These are phyloP conservation scores for Dispira simplex DNA, from an alignment of 192 early-diverging fungal genomes.

Conservation along the genomic window DNA sequence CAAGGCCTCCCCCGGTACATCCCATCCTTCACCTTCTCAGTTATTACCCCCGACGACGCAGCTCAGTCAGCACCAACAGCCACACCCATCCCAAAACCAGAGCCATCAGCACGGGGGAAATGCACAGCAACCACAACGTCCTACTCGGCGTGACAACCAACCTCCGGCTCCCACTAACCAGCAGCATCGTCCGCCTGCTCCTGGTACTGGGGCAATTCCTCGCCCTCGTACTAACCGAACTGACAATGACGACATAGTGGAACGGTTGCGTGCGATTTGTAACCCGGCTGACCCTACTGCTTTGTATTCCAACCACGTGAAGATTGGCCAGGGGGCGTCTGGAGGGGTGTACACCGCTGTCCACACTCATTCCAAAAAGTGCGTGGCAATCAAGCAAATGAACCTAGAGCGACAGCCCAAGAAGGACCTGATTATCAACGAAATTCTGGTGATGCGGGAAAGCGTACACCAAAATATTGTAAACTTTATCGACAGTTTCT, in stretches of 20 bases:
- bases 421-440: slow-evolving; percentile 92
- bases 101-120: slow-evolving; percentile 19
- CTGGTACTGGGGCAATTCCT: slow-evolving; percentile 21
- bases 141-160: neutral
- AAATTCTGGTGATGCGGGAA: slow-evolving; percentile 81
- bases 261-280: slow-evolving; percentile 66
- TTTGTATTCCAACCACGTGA: slow-evolving; percentile 71
- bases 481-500: slow-evolving; percentile 78
- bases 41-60: too few species aligned
- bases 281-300: slow-evolving; percentile 73
- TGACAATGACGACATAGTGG: slow-evolving; percentile 67
- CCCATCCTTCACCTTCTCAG: too few species aligned
- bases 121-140: neutral
- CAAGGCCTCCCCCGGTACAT: neutral
- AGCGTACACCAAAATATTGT: slow-evolving; percentile 86
- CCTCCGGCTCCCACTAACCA: slow-evolving; percentile 12
- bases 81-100: slow-evolving; percentile 3
- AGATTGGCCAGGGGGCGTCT: slow-evolving; percentile 91
- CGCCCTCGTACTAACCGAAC: slow-evolving; percentile 35
- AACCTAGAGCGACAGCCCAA: slow-evolving; percentile 90
- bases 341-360: slow-evolving; percentile 86
- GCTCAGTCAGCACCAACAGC: too few species aligned
- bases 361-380: slow-evolving; percentile 37
- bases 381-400: slow-evolving; percentile 95
- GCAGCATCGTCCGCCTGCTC: slow-evolving; percentile 10